phyloP scores from a whole-genome alignment of 129 eudicot species.

The Lactuca saligna region DNA sequence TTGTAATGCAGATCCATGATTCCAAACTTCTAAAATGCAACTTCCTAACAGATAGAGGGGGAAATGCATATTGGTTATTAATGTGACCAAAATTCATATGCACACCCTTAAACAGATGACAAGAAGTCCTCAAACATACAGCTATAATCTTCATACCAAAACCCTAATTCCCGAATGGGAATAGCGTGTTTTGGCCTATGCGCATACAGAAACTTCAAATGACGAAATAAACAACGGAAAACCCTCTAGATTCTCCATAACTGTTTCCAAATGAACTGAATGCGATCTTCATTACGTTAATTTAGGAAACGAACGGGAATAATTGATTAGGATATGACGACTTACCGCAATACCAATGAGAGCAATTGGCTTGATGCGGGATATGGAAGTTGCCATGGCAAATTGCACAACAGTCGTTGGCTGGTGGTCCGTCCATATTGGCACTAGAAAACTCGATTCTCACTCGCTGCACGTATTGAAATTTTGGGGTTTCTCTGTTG shows the following conservation, averaged over 20 bases:
- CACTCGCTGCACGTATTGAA: background rate
- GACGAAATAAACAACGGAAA: background rate
- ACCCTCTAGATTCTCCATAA: background rate
- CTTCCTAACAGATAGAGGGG: slow-evolving; percentile 43
- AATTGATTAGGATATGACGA: background rate
- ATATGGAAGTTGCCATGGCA: slow-evolving; percentile 72
- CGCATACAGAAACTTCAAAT: background rate
- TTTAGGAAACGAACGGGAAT: background rate
- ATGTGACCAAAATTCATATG: background rate
- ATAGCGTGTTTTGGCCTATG: background rate
- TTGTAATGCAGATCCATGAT: slow-evolving; percentile 80
- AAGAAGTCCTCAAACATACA: slow-evolving; percentile 9
- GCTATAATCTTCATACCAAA: slow-evolving; percentile 12
- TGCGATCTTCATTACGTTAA: background rate
- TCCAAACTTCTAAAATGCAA: slow-evolving; percentile 88
- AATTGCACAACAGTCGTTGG: slow-evolving; percentile 72
- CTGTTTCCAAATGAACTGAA: background rate
- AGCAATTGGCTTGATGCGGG: slow-evolving; percentile 94
- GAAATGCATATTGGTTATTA: background rate
- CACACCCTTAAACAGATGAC: background rate
- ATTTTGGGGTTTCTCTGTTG: background rate
- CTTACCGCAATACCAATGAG: slow-evolving; percentile 98
- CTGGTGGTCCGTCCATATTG: slow-evolving; percentile 78
- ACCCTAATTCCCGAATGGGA: slow-evolving; percentile 9
- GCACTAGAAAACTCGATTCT: background rate